Base-by-base conservation (phyloP, 208 protist species). In the Phytomonas sp. region DNA sequence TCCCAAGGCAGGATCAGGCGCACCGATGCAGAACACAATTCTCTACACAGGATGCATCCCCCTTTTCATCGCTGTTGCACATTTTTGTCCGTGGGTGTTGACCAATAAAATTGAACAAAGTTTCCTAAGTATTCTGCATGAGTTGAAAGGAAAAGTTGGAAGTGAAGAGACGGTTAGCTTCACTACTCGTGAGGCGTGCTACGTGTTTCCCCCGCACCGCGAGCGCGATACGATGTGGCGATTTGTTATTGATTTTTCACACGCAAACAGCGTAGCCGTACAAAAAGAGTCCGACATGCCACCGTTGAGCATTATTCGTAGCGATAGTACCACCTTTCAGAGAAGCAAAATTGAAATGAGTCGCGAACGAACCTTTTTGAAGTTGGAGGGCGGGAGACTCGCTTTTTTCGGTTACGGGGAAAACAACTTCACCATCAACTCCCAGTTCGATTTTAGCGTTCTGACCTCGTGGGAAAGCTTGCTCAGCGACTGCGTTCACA, bases 21-120 rank as follows among this genome's bases (percentile, higher is more conserved):
- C 67, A 61, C 73, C 74, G 56, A 59, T 73, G 63, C 66, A 80
- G n/a, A 77, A 84, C 66, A 83, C 81, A 0, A 83, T 82, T 23
- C 64, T 92, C 37, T 80, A 91, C 69, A 89, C 82, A 0, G 91
- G 85, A n/a, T 66, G 91, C 70, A 62, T 94, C 29, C 84, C 88
- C 33, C 65, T 94, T 29, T 76, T 96, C 14, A 81, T 91, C 12
- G 62, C 70, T 40, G 81, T 92, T n/a, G 76, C 87, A 8, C 73
- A 79, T n/a, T 26, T 81, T 7, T 93, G 81, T 66, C 88, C 91
- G 2, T 69, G 49, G 30, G 74, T 78, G 14, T 71, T 94, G 10
- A 84, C 79, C 4, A 34, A 8, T 0, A 67, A 69, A 6, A 75
- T 77, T 12, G 71, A 84, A 72, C 66, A 84, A 52, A 60, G 60